Conservation (phyloP, 2,329 filamentous ascomycete species). For the Knufia petricola region DNA sequence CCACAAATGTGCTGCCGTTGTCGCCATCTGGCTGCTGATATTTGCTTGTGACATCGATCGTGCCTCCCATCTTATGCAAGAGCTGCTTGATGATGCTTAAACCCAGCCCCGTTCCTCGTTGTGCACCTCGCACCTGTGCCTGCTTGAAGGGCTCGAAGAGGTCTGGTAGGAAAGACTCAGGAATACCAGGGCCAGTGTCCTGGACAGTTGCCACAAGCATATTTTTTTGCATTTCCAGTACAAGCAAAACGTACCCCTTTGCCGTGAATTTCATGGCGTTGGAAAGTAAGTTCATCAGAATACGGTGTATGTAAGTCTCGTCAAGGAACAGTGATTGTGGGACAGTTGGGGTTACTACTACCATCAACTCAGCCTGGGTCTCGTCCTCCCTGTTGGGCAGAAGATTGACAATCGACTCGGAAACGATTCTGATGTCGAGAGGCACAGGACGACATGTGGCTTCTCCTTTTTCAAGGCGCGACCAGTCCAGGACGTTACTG, state of each 20-base stretch:
- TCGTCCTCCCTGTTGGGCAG: conserved; percentile 29
- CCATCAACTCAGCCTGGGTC: conserved; percentile 26
- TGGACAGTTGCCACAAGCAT: conserved; percentile 22
- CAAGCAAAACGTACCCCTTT: conserved; percentile 21
- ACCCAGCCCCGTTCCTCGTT: conserved; percentile 26
- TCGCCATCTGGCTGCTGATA: conserved; percentile 14
- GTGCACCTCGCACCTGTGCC: conserved; percentile 25
- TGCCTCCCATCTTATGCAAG: conserved; percentile 25
- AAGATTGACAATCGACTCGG: conserved; percentile 27
- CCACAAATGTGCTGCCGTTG: conserved; percentile 20
- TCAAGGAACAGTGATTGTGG: conserved; percentile 27
- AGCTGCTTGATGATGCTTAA: conserved; percentile 27
- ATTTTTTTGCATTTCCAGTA: conserved; percentile 13
- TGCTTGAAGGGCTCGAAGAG: conserved; percentile 25
- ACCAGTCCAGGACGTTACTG: conserved; percentile 31
- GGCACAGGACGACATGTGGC: conserved; percentile 25
- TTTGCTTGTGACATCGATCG: conserved; percentile 25
- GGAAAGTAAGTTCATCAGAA: conserved; percentile 30
- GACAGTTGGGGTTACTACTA: conserved; percentile 27
- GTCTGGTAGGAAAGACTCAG: conserved; percentile 20
- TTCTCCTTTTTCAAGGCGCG: conserved; percentile 28
- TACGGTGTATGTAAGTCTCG: conserved; percentile 29
- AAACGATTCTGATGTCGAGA: conserved; percentile 27
- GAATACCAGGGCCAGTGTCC: conserved; percentile 25
- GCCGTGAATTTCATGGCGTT: conserved; percentile 28